Conservation (phyloP, 1,284 basidiomycete species). For the Rhodotorula sp. region DNA sequence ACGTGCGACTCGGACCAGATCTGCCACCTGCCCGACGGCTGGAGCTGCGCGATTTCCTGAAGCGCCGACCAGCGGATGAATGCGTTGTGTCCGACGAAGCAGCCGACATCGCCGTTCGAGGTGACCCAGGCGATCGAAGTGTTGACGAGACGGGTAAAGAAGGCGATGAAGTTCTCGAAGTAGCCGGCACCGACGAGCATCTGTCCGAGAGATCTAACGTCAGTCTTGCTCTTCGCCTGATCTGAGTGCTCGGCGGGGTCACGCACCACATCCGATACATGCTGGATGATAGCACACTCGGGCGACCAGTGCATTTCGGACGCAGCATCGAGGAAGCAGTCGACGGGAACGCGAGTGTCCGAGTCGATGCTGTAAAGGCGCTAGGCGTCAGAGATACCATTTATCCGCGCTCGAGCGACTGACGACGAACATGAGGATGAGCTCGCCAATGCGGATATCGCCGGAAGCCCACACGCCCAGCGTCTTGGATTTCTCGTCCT, state of each 20-base stretch:
- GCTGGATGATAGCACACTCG: constrained; percentile 79
- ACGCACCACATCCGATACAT: constrained; percentile 61
- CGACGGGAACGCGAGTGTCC: constrained; percentile 82
- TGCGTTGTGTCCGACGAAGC: constrained; percentile 85
- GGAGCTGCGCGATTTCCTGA: constrained; percentile 55
- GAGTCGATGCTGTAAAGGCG: constrained; percentile 54
- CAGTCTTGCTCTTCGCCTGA: too few relatives aligned
- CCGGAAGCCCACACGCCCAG: constrained; percentile 52
- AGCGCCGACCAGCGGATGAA: constrained; percentile 81
- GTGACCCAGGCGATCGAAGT: constrained; percentile 15
- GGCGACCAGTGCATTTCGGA: constrained; percentile 73
- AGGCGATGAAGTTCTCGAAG: constrained; percentile 81
- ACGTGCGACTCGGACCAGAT: constrained; percentile 70
- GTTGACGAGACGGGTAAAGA: constrained; percentile 57
- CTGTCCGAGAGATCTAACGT: not conserved
- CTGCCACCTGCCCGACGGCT: constrained; percentile 62
- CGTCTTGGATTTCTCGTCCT: constrained; percentile 58
- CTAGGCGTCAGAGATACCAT: not conserved
- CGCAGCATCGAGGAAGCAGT: constrained; percentile 80
- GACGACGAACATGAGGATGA: constrained; percentile 27
- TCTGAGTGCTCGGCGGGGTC: not conserved
- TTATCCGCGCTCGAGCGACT: not conserved
- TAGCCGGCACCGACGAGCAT: constrained; percentile 56
- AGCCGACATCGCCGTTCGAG: constrained; percentile 53
- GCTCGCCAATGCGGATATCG: constrained; percentile 48